Evolutionary conservation across 257 asterid species (phyloP), one percentile per base, ranked within the genome.

Genomic region (Rauvolfia tetraphylla): DNA sequence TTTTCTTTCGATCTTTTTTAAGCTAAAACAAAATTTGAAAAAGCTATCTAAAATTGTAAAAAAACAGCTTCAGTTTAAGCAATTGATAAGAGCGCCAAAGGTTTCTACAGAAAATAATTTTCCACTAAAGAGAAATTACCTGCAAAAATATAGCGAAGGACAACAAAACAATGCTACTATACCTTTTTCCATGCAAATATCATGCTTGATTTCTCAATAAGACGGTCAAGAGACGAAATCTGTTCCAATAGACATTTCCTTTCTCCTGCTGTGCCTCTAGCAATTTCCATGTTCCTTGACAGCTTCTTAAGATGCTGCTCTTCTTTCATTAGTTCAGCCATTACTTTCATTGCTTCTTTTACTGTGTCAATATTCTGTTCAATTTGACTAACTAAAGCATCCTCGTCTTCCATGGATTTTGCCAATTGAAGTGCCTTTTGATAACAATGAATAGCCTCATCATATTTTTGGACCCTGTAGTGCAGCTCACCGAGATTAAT

Each of bases 391-490:
- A 81, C 87, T 73, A 95, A 80, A n/a, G 76, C 88, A 80, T 85
- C 83, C 89, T 93, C 99, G 79, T 95, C 98, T 85, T 90, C 97
- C 96, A 95, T 78, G 77, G 91, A 86, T 80, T 87, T 92, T 49
- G 97, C 98, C 83, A 90, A 84, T n/a, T 86, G 82, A 69, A 86
- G 88, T 1, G 98, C 97, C 85, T 90, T 90, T 73, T 83, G 85
- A 81, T 95, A 95, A 81, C 90, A 90, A 73, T 84, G 79, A 74
- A 87, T 81, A 74, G 99, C 98, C 79, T 93, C 96, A 5, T 78
- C 61, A 73, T 93, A 95, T 66, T 76, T 89, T 81, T 89, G 95
- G 78, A 77, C 88, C 82, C 89, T 91, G 85, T 93, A 88, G 74
- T 78, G 81, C 87, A 93, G 84, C 88, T 91, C 98, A 51, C 97